These are phyloP conservation scores for Marchantia polymorpha DNA, from an alignment of 225 moss, liverwort and hornwort genomes.

Conservation along the genomic window DNA sequence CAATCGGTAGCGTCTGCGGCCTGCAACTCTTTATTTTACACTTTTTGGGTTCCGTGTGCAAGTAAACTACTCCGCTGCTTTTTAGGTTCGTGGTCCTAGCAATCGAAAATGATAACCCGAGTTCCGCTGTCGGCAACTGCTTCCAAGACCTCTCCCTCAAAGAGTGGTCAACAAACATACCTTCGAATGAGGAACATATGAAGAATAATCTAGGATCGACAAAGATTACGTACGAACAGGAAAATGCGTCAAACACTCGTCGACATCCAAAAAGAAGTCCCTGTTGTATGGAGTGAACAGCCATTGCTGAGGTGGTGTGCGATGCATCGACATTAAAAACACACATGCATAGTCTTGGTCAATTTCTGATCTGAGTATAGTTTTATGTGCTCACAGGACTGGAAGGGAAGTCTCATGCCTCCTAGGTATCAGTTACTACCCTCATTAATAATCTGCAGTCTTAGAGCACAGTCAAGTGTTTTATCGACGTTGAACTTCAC, in stretches of 20 bases:
- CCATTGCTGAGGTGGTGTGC: background rate
- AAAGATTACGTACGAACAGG: background rate
- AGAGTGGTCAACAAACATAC: too few species aligned
- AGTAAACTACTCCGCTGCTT: background rate
- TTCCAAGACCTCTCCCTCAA: too few species aligned
- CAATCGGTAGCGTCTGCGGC: background rate
- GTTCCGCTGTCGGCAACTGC: too few species aligned
- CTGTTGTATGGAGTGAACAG: background rate
- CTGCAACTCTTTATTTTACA: background rate
- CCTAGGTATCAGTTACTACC: background rate
- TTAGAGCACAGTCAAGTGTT: background rate
- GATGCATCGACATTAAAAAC: background rate
- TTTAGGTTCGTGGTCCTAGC: background rate
- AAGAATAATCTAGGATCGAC: too few species aligned
- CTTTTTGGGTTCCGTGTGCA: background rate
- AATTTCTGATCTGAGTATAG: background rate
- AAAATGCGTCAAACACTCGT: background rate
- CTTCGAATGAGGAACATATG: too few species aligned
- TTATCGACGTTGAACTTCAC: background rate
- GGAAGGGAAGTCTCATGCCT: background rate
- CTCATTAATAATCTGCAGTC: background rate
- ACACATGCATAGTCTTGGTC: background rate
- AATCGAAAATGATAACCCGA: too few species aligned
- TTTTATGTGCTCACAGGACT: background rate
- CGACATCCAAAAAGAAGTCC: background rate